Percentiles rank a stretch among this genome's conserved stretches.
phyloP scores from a whole-genome alignment of 169 alveolate genomes.

The Perkinsus chesapeaki region DNA sequence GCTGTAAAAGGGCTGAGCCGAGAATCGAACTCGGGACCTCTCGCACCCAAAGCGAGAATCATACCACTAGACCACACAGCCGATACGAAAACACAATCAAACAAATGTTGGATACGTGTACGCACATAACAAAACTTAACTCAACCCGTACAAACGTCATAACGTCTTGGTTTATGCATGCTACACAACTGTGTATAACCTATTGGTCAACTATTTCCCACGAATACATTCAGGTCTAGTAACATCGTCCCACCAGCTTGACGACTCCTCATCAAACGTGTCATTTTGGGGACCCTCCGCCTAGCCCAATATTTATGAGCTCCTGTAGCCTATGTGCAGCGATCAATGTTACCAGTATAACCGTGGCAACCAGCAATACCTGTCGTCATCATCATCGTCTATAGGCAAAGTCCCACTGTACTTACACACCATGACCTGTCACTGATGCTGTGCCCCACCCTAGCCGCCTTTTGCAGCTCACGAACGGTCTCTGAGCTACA shows the following conservation, averaged over 20 bases:
- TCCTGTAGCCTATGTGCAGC: background rate
- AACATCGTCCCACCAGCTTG: too few species aligned
- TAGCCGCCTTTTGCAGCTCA: background rate
- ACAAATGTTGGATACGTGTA: background rate
- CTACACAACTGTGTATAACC: background rate
- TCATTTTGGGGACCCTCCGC: background rate
- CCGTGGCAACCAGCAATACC: background rate
- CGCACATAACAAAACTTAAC: background rate
- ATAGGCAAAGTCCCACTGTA: too few species aligned
- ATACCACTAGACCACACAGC: conserved; percentile 93
- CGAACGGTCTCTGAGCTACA: background rate
- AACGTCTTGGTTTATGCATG: background rate
- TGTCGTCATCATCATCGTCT: too few species aligned
- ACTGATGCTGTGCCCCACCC: background rate
- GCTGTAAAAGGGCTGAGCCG: conserved; percentile 90
- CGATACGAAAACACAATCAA: background rate
- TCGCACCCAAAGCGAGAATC: conserved; percentile 97
- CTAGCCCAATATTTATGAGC: background rate
- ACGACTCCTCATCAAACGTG: too few species aligned
- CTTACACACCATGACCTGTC: background rate
- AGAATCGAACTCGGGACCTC: conserved; percentile 99
- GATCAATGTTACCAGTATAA: background rate
- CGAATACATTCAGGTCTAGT: too few species aligned
- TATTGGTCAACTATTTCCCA: background rate
- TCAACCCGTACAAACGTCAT: background rate